phyloP scores from a whole-genome alignment of 371 early-diverging fungal species.

The Syncephalis plumigaleata region DNA sequence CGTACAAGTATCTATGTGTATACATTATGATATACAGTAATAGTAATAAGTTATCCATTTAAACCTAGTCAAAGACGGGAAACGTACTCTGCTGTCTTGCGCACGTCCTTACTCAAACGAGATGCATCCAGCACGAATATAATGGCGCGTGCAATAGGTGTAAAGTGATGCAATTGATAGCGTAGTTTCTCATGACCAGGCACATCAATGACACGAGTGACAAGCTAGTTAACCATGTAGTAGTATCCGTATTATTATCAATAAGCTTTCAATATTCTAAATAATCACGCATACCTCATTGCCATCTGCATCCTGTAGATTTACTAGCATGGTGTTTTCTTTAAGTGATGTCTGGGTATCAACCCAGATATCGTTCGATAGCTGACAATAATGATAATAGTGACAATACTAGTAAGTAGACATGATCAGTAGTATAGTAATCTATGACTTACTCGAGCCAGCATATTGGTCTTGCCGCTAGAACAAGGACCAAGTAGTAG shows the following conservation, averaged over 20 bases:
- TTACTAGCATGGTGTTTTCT: too few species aligned
- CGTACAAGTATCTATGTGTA: constrained; percentile 37
- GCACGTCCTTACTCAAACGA: constrained; percentile 23
- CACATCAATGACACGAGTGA: constrained; percentile 56
- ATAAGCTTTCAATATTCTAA: too few species aligned
- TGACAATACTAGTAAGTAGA: not conserved
- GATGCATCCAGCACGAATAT: constrained; percentile 69
- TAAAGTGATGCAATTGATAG: constrained; percentile 44
- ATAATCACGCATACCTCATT: too few species aligned
- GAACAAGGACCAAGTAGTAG: constrained; percentile 33
- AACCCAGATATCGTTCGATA: too few species aligned
- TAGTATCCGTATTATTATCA: too few species aligned
- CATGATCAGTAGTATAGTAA: not conserved
- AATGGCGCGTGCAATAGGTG: constrained; percentile 47
- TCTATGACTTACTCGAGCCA: constrained; percentile 16
- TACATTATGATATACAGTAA: too few species aligned
- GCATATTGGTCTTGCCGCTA: constrained; percentile 45
- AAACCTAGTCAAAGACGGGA: not conserved
- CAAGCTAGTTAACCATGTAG: too few species aligned
- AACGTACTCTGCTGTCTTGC: constrained; percentile 32
- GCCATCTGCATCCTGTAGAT: too few species aligned
- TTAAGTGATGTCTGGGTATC: too few species aligned
- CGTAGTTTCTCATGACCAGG: constrained; percentile 79
- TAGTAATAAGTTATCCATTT: too few species aligned
- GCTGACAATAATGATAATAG: too few species aligned